Percentiles rank a stretch among this genome's conserved stretches.
phyloP scores from a whole-genome alignment of 1,284 basidiomycete species.

The Butyriboletus regius region DNA sequence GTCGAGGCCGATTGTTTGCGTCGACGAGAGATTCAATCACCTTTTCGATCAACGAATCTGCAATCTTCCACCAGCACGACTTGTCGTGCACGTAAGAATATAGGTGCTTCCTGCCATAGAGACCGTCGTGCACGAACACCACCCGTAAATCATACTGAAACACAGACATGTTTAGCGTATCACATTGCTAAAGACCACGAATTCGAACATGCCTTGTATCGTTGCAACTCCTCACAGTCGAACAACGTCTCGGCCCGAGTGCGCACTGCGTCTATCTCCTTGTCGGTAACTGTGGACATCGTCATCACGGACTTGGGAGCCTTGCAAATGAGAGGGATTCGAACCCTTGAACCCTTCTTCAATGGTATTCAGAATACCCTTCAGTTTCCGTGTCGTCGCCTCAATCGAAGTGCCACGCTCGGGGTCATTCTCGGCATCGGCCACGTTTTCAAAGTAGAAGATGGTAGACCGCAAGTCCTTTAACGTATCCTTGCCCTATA shows the following conservation, averaged over 20 bases:
- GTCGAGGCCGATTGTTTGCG: not conserved
- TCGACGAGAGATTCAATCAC: conserved; percentile 20
- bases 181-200: not conserved
- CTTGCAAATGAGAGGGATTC: conserved; percentile 5
- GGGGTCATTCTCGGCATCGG: conserved; percentile 41
- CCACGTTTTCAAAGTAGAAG: conserved; percentile 64
- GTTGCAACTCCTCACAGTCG: conserved; percentile 55
- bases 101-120: conserved; percentile 63
- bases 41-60: conserved; percentile 63
- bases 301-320: not conserved
- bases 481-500: conserved; percentile 56
- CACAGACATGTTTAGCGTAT: not conserved
- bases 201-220: conserved; percentile 46
- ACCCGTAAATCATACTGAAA: conserved; percentile 66
- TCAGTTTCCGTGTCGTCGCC: conserved; percentile 43
- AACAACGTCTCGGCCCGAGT: conserved; percentile 41
- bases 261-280: conserved; percentile 41
- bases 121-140: conserved; percentile 66
- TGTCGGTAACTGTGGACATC: conserved; percentile 44
- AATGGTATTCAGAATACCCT: conserved; percentile 45
- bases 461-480: conserved; percentile 53
- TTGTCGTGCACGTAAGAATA: conserved; percentile 66
- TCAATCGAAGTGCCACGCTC: conserved; percentile 43
- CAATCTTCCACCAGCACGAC: conserved; percentile 69
- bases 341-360: conserved; percentile 51